Base-by-base conservation (phyloP, 805 yeast genomes). In the Candida insectalens region DNA sequence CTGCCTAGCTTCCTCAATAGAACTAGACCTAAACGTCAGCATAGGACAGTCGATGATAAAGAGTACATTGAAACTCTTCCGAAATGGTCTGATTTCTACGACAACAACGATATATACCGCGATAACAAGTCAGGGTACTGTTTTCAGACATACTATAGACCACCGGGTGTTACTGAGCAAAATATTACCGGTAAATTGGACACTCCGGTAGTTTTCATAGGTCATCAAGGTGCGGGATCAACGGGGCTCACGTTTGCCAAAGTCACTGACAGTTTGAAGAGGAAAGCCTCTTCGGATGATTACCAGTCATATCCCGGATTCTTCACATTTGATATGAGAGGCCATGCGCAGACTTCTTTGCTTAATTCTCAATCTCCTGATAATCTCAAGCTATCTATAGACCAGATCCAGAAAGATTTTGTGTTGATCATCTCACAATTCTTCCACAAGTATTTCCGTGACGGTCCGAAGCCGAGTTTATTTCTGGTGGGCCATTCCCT, bases 151-250 rank as follows among this genome's bases (percentile, higher is more conserved):
- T 83, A 76, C 50, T 82, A 65, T 43, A 60, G 61, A 6, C 62
- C 72, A 1, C 88, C 94, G 0, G 18, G 27, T 4, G 7, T 33
- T 7, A n/a, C 32, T 6, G 32, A 27, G 4, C 25, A 35, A 7
- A 27, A n/a, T 12, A 23, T 29, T 6, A 35, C 44, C 0, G 39
- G 46, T 1, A 21, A 6, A 9, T 7, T 12, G 15, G 26, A 32
- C 19, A 46, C 49, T 0, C 85, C 94, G 4, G 50, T 59, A 0
- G 46, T 85, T 1, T 75, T 83, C 44, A 59, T 92, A 2, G 75
- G 77, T 44, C 92, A 84, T 43, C 99, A 92, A 55, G 99, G 99
- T 2, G 96, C 96, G 1, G 98, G 97, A 1, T 87, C 96, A 1
- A 72, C 83, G 2, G 85, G 81, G 0, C 60, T 83, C 58, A 68